Percentiles rank a stretch among this genome's conserved stretches.
phyloP scores from a whole-genome alignment of 225 moss, liverwort and hornwort genomes.

The Bryoerythrophyllum caledonicum region DNA sequence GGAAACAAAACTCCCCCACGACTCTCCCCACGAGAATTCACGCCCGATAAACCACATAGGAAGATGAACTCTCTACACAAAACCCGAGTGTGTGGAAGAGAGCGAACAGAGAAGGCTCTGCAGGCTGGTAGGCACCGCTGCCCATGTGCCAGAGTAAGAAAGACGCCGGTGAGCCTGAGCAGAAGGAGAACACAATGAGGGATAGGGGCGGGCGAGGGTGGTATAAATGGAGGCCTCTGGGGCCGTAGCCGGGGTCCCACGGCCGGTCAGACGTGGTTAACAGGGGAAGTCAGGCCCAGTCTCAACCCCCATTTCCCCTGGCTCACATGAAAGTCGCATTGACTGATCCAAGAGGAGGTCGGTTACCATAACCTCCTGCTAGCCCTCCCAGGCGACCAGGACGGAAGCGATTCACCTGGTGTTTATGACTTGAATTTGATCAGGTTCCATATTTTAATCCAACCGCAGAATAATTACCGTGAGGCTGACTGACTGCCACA shows the following conservation, averaged over 20 bases:
- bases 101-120: neutral
- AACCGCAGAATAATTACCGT: neutral
- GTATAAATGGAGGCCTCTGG: constrained; percentile 40
- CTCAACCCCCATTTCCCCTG: constrained; percentile 4
- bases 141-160: constrained; percentile 7
- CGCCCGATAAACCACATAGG: neutral
- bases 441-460: too few species aligned
- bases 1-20: neutral
- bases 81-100: neutral
- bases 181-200: neutral
- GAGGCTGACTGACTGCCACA: constrained; percentile 27
- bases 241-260: constrained; percentile 1
- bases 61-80: neutral
- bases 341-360: neutral
- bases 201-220: neutral
- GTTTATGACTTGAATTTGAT: too few species aligned
- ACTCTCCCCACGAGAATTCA: neutral
- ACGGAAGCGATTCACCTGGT: neutral
- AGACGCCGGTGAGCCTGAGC: neutral
- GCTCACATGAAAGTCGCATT: constrained; percentile 22
- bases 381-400: neutral
- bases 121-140: too few species aligned
- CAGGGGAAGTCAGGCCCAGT: constrained; percentile 29
- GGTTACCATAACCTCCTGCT: neutral
- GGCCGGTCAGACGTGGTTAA: constrained; percentile 37